A percentile compares a stretch with the other conserved stretches of the same genome.
phyloP scores from a whole-genome alignment of 305 asterid genomes.

The Rubia balearica region DNA sequence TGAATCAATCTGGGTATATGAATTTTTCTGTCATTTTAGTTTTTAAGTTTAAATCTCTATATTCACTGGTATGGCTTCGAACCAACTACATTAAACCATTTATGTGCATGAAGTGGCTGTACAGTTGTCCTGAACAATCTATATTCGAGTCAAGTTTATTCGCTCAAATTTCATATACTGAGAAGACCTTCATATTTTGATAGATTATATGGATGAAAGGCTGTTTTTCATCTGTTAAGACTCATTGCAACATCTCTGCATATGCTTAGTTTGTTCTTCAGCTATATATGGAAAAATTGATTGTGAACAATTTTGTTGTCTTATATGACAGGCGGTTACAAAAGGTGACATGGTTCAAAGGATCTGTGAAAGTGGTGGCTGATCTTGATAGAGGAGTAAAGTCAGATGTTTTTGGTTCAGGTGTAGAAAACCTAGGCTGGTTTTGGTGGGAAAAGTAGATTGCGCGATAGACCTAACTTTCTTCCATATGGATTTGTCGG shows the following conservation, averaged over 20 bases:
- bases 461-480: neutral
- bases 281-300: neutral
- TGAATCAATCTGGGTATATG: neutral
- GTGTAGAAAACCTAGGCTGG: conserved; percentile 4
- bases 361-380: neutral
- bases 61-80: neutral
- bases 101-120: neutral
- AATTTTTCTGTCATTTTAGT: neutral
- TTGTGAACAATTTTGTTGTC: neutral
- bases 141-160: neutral
- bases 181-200: neutral
- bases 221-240: neutral
- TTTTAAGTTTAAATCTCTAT: neutral
- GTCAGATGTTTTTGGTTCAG: conserved; percentile 14
- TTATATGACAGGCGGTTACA: conserved; percentile 14
- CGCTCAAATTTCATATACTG: neutral
- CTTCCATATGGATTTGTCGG: neutral
- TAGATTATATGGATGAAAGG: neutral
- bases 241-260: no score
- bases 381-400: conserved; percentile 12
- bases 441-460: neutral
- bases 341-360: neutral
- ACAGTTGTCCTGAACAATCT: neutral
- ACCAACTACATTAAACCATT: neutral
- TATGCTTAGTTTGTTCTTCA: neutral